Conservation (phyloP, 1,139 yeast species). For the Blastobotrys apis region DNA sequence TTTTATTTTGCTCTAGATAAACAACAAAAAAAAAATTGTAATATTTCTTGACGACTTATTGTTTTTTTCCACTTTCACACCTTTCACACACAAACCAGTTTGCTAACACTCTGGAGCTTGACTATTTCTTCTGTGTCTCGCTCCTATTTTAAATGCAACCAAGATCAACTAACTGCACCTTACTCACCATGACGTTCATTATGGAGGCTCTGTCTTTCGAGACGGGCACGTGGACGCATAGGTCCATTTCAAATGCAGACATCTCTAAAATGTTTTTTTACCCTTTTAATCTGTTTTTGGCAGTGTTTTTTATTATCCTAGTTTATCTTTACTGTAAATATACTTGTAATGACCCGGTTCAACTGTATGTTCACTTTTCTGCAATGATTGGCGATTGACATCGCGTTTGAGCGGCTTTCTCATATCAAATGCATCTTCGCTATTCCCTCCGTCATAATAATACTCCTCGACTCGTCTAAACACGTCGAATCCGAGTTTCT, state of each 20-base stretch:
- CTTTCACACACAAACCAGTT: conserved; percentile 39
- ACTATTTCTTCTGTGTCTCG: conserved; percentile 39
- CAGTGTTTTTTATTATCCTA: conserved; percentile 1
- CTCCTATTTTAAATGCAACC: conserved; percentile 97
- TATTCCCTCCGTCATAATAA: conserved; percentile 47
- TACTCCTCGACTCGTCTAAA: conserved; percentile 88
- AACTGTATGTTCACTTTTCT: conserved; percentile 25
- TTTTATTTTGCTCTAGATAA: conserved; percentile 9
- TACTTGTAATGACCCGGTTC: conserved; percentile 26
- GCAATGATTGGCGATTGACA: conserved; percentile 32
- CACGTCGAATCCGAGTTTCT: conserved; percentile 78
- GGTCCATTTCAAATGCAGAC: conserved; percentile 49
- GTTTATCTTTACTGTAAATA: conserved; percentile 19
- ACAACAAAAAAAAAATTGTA: conserved; percentile 11
- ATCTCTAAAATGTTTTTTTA: conserved; percentile 14
- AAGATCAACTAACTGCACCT: conserved; percentile 55
- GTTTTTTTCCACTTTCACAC: not conserved
- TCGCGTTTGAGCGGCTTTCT: conserved; percentile 54
- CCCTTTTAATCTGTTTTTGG: not conserved
- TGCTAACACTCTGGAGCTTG: conserved; percentile 96
- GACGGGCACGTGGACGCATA: conserved; percentile 20
- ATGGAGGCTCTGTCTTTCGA: conserved; percentile 5
- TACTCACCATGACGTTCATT: conserved; percentile 64
- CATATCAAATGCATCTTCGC: conserved; percentile 77
- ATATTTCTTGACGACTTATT: conserved; percentile 7